Evolutionary conservation across 2,329 filamentous ascomycete genomes (phyloP).

Genomic region (Ophiostoma piceae): DNA sequence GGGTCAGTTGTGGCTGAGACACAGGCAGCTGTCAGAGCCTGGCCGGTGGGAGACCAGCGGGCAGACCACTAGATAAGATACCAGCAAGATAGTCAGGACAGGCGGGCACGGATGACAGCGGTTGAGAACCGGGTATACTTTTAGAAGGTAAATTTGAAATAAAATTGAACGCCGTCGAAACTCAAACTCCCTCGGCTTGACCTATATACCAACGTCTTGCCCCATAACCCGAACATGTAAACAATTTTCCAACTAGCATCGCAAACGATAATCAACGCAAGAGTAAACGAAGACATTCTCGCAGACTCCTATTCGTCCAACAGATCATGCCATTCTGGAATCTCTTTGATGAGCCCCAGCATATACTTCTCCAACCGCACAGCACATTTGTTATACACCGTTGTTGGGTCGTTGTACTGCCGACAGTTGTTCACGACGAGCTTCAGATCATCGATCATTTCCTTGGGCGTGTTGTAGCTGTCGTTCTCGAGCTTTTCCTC

Average conservation of each 20-base stretch:
- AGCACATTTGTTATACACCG: conserved; percentile 89
- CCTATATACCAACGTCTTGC: too few species aligned
- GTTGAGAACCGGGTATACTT: too few species aligned
- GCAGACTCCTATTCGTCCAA: conserved; percentile 15
- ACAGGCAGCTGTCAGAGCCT: background rate
- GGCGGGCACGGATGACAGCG: background rate
- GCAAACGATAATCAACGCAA: background rate
- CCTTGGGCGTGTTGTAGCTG: conserved; percentile 82
- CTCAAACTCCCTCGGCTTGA: too few species aligned
- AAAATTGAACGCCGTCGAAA: too few species aligned
- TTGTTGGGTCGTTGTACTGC: conserved; percentile 93
- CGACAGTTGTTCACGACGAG: conserved; percentile 93
- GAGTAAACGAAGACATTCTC: background rate
- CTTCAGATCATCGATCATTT: conserved; percentile 82
- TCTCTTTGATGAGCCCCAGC: conserved; percentile 86
- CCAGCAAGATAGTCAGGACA: background rate
- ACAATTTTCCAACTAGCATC: background rate
- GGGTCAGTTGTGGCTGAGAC: background rate
- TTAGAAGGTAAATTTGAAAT: too few species aligned
- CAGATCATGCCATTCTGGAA: conserved; percentile 72
- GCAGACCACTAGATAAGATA: background rate
- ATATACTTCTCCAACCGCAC: conserved; percentile 91
- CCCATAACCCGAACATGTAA: background rate
- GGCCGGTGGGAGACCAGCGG: background rate
- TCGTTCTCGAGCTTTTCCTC: conserved; percentile 92